Conservation (phyloP, 805 yeast genomes). For the Candida maris region DNA sequence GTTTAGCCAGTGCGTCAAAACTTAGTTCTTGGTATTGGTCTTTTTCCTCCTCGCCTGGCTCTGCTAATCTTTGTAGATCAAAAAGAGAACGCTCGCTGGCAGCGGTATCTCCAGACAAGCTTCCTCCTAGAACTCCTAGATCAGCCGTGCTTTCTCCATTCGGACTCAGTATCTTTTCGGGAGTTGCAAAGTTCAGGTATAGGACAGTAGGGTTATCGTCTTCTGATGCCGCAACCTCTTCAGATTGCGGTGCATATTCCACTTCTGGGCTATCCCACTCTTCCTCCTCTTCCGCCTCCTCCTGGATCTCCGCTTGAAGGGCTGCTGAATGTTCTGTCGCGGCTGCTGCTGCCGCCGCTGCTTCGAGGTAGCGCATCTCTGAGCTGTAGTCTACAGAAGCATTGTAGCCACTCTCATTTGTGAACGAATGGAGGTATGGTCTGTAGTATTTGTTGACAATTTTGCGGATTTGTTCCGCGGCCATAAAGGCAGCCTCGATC, state of each 20-base stretch:
- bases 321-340: neutral
- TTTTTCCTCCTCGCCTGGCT: conserved; percentile 1
- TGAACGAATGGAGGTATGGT: too few species aligned
- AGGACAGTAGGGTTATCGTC: conserved; percentile 3
- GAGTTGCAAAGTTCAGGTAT: conserved; percentile 23
- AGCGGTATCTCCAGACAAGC: neutral
- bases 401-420: too few species aligned
- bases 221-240: too few species aligned
- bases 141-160: neutral
- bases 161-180: conserved; percentile 11
- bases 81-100: neutral
- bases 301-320: too few species aligned
- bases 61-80: neutral
- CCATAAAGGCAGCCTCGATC: conserved; percentile 3
- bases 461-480: conserved; percentile 6
- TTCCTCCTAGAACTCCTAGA: conserved; percentile 1
- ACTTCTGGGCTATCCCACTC: too few species aligned
- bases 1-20: conserved; percentile 2
- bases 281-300: too few species aligned
- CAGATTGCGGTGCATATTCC: too few species aligned
- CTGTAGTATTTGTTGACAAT: conserved; percentile 6
- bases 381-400: too few species aligned
- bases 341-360: too few species aligned
- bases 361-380: too few species aligned
- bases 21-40: neutral